Evolutionary conservation across 768 basidiomycete species (phyloP).

Genomic region (Cubamyces lactineus): DNA sequence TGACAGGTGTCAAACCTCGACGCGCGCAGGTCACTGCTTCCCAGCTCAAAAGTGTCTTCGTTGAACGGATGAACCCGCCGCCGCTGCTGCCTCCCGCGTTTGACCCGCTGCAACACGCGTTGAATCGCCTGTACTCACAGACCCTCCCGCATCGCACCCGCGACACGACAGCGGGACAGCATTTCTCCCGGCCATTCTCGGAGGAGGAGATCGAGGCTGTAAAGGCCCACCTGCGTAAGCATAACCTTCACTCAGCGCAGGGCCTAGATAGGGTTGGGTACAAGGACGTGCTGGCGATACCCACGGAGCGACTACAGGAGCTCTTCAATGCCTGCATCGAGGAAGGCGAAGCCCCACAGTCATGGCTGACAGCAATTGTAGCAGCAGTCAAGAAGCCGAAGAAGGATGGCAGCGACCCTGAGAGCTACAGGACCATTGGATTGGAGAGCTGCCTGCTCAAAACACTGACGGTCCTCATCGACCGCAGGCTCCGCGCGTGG

Average conservation of each 20-base stretch:
- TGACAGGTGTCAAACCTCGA: no score
- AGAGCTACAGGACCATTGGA: conserved; percentile 34
- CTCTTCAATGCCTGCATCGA: neutral
- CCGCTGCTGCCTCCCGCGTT: neutral
- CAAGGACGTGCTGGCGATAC: neutral
- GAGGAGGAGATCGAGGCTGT: neutral
- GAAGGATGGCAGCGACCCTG: conserved; percentile 23
- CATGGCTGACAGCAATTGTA: neutral
- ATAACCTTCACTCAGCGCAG: neutral
- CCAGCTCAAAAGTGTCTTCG: no score
- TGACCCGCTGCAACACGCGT: neutral
- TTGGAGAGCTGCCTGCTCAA: conserved; percentile 37
- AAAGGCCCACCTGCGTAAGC: neutral
- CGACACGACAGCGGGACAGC: neutral
- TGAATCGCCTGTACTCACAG: neutral
- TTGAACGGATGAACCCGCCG: neutral
- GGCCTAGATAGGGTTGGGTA: neutral
- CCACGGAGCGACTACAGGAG: neutral
- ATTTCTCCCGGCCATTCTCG: neutral
- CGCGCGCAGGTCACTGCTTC: no score
- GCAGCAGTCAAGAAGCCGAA: conserved; percentile 21
- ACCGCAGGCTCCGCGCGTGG: conserved; percentile 26
- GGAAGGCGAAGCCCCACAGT: neutral
- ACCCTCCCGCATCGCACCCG: neutral
- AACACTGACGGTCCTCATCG: conserved; percentile 31